Evolutionary conservation across 371 early-diverging fungal genomes (phyloP), one percentile per base, ranked within the genome.

Genomic region (Apophysomyces ossiformis): DNA sequence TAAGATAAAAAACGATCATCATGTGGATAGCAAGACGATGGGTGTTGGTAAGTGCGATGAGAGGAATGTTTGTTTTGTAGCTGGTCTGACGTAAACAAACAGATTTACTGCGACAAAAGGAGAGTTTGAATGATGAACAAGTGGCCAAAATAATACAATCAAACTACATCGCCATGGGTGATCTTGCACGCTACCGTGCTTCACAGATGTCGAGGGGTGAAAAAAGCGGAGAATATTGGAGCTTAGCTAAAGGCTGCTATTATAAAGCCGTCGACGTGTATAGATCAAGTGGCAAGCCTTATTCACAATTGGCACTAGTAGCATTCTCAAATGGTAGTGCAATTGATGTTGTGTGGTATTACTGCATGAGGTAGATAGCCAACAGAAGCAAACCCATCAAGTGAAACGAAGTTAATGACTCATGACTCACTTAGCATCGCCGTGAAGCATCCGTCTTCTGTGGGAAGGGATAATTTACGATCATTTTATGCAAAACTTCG

Each of bases 321-420:
- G 75, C 81, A n/a, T 65, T 79, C 2, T 75, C 79, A 1, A 77
- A 62, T 56, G 81, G 84, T 4, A 81, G 76, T 45, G 79, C 72
- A 0, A 81, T 83, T 63, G 84, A 83, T 66, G 78, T 83, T 11
- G 84, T 81, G 12, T 83, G 79, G 76, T 81, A 80, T 38, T 83
- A 83, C 60, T 83, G 81, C 47, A 78, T 83, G 79, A 82, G 76
- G 79, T 78, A 75, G 65, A 35, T 5, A 26, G 18, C 41, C 12
- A 21, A 11, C 15, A 11, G 35, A 36, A 9, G 4, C 46, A 45
- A 45, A 45, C 7, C 0, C 1, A 16, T 45, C 44, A 47, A 41
- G 32, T 13, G 36, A 46, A 5, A 57, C 21, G 21, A 18, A 36
- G 5, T 0, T 47, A 7, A 57, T 58, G 21, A 45, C 6, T 26